phyloP scores from a whole-genome alignment of 78 protist species.

The Dictyostelium intermedium region DNA sequence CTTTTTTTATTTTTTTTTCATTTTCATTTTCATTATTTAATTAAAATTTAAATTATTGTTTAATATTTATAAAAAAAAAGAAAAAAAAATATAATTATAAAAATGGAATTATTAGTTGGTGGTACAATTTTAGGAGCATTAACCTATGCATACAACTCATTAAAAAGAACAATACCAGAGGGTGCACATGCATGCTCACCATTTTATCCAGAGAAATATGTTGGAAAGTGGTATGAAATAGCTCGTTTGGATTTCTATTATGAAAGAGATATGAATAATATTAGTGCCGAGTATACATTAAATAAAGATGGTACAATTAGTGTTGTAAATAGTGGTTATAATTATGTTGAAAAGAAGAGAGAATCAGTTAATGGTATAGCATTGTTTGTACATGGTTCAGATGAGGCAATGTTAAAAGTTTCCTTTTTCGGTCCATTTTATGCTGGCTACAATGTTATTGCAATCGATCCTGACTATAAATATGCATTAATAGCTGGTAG shows the following conservation, averaged over 20 bases:
- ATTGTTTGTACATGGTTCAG: not conserved
- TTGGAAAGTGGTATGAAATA: conserved; percentile 12
- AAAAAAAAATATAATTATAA: not conserved
- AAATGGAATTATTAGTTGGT: not conserved
- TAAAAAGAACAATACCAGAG: not conserved
- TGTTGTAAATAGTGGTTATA: not conserved
- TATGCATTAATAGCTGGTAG: not conserved
- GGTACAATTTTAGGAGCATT: not conserved
- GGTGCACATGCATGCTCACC: not conserved
- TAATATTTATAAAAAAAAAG: not conserved
- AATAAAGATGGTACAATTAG: not conserved
- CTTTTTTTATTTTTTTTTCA: not conserved
- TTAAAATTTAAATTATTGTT: not conserved
- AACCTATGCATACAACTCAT: not conserved
- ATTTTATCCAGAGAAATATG: not conserved
- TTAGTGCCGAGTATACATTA: not conserved
- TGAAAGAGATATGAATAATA: not conserved
- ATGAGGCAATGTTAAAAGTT: not conserved
- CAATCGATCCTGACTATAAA: not conserved
- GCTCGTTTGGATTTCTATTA: not conserved
- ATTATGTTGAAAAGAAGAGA: not conserved
- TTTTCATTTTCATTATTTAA: not conserved
- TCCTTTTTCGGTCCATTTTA: conserved; percentile 10
- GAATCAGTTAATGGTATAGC: not conserved
- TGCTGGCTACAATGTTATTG: not conserved